These are phyloP conservation scores for Dendrobium nobile DNA, from an alignment of 106 monocot genomes.

Conservation along the genomic window DNA sequence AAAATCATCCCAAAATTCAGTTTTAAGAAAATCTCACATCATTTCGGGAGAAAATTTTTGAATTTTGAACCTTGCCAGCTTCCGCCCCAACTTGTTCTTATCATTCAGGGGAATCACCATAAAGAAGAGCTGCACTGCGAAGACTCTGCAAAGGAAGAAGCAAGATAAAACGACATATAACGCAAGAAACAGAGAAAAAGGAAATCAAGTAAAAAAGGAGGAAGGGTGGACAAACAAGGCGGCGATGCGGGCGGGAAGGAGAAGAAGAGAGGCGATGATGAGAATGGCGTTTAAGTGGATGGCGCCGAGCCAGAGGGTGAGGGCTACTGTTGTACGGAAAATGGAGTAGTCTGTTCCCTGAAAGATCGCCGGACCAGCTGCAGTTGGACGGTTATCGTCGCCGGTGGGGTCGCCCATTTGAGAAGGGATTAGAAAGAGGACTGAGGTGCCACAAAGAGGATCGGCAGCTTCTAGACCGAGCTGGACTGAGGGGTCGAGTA, in stretches of 20 bases:
- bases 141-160: conserved; percentile 31
- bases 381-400: background rate
- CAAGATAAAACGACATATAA: background rate
- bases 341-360: conserved; percentile 27
- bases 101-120: conserved; percentile 53
- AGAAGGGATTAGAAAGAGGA: background rate
- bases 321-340: conserved; percentile 32
- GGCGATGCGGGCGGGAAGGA: conserved; percentile 48
- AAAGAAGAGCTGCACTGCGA: conserved; percentile 52
- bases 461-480: too few species aligned
- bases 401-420: background rate
- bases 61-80: conserved; percentile 36
- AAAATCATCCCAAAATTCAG: background rate
- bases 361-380: conserved; percentile 11
- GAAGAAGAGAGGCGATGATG: conserved; percentile 30
- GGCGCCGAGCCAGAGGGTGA: conserved; percentile 49
- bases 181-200: background rate
- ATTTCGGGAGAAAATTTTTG: background rate
- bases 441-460: background rate
- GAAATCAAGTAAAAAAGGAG: background rate
- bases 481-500: too few species aligned
- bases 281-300: conserved; percentile 51
- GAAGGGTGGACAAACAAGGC: conserved; percentile 19
- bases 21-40: background rate
- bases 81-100: conserved; percentile 42